Evolutionary conservation across 2,329 filamentous ascomycete genomes (phyloP).

Genomic region (Blastomyces parvus): DNA sequence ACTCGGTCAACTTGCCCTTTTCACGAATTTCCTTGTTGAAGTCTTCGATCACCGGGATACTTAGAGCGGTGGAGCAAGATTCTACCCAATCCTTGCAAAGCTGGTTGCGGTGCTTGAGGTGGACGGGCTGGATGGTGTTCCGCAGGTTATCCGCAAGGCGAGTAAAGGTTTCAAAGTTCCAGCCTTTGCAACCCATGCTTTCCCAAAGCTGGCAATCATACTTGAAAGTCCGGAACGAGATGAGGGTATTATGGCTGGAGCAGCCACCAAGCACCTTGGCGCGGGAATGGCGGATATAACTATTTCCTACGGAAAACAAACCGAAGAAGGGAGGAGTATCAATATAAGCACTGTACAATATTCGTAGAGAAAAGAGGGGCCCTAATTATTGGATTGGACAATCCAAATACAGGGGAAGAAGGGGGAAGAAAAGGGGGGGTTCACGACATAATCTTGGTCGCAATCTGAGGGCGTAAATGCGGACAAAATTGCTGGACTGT

Average conservation of each 20-base stretch:
- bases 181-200: constrained; percentile 68
- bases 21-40: constrained; percentile 77
- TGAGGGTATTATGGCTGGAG: constrained; percentile 88
- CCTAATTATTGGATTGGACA: neutral
- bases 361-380: neutral
- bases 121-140: constrained; percentile 84
- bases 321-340: constrained; percentile 5
- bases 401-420: neutral
- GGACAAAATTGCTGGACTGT: constrained; percentile 4
- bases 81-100: constrained; percentile 84
- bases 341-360: constrained; percentile 4
- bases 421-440: neutral
- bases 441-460: neutral
- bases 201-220: constrained; percentile 84
- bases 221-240: constrained; percentile 83
- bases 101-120: constrained; percentile 77
- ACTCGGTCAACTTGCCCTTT: constrained; percentile 61
- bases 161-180: constrained; percentile 78
- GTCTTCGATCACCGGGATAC: constrained; percentile 72
- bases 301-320: constrained; percentile 55
- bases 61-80: constrained; percentile 66
- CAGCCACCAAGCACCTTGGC: constrained; percentile 89
- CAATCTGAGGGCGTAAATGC: neutral
- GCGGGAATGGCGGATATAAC: constrained; percentile 80
- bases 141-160: constrained; percentile 72